A percentile compares a stretch with the other conserved stretches of the same genome.
These are phyloP conservation scores for Lachancea fermentati DNA, from an alignment of 805 yeast species.

Conservation along the genomic window DNA sequence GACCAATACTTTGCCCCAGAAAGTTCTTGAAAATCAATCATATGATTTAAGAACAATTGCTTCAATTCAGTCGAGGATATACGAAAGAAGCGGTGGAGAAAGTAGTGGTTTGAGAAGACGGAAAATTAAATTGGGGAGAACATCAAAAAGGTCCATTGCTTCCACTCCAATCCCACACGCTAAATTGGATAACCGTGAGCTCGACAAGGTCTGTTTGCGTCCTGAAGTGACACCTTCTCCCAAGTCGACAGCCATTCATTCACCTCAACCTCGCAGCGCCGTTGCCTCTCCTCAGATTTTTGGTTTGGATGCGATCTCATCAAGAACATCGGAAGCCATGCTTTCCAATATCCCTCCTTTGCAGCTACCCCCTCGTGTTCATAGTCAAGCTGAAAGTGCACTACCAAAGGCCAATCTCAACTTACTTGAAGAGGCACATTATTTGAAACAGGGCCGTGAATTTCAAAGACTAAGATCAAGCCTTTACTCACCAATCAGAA, in stretches of 20 bases:
- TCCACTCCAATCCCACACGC: neutral
- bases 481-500: conserved; percentile 18
- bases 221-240: neutral
- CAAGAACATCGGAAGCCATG: neutral
- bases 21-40: conserved; percentile 19
- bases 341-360: conserved; percentile 3
- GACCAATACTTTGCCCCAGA: conserved; percentile 21
- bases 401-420: conserved; percentile 1
- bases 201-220: neutral
- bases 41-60: conserved; percentile 27
- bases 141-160: conserved; percentile 1
- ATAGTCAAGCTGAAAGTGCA: neutral
- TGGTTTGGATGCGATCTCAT: neutral
- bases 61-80: conserved; percentile 28
- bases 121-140: conserved; percentile 21
- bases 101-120: conserved; percentile 28
- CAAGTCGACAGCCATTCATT: neutral
- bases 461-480: conserved; percentile 17
- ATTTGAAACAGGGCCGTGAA: conserved; percentile 10
- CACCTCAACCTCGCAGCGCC: conserved; percentile 6
- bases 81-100: conserved; percentile 26
- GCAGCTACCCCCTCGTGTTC: conserved; percentile 1
- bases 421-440: conserved; percentile 8
- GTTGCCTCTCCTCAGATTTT: conserved; percentile 1
- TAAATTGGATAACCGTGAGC: neutral